These are phyloP conservation scores for Ophiosphaerella herpotricha DNA, from an alignment of 2,329 filamentous ascomycete species.

Conservation along the genomic window DNA sequence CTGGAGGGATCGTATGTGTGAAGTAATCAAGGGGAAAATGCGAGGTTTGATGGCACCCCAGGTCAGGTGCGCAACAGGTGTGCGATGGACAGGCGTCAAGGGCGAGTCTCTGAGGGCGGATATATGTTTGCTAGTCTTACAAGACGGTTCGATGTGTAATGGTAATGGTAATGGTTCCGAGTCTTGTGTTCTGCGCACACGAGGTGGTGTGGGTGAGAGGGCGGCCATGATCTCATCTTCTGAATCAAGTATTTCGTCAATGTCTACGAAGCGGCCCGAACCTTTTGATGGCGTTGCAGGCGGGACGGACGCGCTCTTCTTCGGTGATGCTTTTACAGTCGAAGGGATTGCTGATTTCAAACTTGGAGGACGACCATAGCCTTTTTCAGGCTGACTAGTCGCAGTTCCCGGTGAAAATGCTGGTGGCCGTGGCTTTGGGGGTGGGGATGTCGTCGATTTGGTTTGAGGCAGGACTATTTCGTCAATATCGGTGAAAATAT, in stretches of 20 bases:
- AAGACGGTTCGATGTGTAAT: slow-evolving; percentile 6
- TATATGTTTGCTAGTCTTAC: not conserved
- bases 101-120: not conserved
- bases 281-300: slow-evolving; percentile 20
- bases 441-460: slow-evolving; percentile 4
- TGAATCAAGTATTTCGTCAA: slow-evolving; percentile 48
- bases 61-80: slow-evolving; percentile 21
- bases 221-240: slow-evolving; percentile 39
- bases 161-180: slow-evolving; percentile 24
- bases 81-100: slow-evolving; percentile 15
- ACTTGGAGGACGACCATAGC: slow-evolving; percentile 27
- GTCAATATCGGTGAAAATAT: slow-evolving; percentile 33
- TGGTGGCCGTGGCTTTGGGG: slow-evolving; percentile 2
- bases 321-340: slow-evolving; percentile 1
- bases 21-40: slow-evolving; percentile 55
- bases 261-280: slow-evolving; percentile 33
- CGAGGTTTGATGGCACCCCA: slow-evolving; percentile 42
- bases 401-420: not conserved
- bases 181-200: slow-evolving; percentile 17
- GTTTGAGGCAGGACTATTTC: slow-evolving; percentile 24
- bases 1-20: slow-evolving; percentile 52
- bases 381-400: slow-evolving; percentile 22
- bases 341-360: slow-evolving; percentile 9
- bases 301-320: not conserved
- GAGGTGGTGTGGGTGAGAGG: slow-evolving; percentile 43